These are phyloP conservation scores for Xenoacremonium recifei DNA, from an alignment of 2,329 filamentous ascomycete species.

Conservation along the genomic window DNA sequence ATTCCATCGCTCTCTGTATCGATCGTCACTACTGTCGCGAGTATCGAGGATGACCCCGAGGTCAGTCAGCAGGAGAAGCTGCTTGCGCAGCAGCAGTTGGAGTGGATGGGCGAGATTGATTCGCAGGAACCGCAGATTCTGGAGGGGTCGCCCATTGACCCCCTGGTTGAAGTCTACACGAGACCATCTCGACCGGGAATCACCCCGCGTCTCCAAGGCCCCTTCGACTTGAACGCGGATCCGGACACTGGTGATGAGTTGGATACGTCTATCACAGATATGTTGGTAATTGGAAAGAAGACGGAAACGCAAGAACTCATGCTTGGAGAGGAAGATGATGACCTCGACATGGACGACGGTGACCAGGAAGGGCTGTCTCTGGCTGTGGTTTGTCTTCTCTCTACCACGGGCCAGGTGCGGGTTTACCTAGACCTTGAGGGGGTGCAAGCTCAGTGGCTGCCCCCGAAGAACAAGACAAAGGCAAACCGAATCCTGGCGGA, in stretches of 20 bases:
- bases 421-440: constrained; percentile 62
- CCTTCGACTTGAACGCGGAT: constrained; percentile 57
- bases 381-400: constrained; percentile 58
- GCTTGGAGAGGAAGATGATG: constrained; percentile 62
- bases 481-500: constrained; percentile 37
- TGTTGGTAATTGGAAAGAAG: constrained; percentile 62
- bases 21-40: constrained; percentile 71
- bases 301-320: constrained; percentile 59
- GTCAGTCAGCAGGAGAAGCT: constrained; percentile 53
- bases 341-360: constrained; percentile 54
- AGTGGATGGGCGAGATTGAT: constrained; percentile 67
- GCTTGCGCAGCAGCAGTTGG: constrained; percentile 62
- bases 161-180: constrained; percentile 53
- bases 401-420: constrained; percentile 59
- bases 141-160: constrained; percentile 48
- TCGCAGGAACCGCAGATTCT: constrained; percentile 58
- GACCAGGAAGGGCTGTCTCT: constrained; percentile 61
- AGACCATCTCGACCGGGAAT: constrained; percentile 57
- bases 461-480: constrained; percentile 53
- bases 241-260: constrained; percentile 56
- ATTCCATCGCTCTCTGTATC: constrained; percentile 81
- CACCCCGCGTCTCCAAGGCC: constrained; percentile 60
- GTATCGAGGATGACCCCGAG: constrained; percentile 58
- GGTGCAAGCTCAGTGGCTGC: constrained; percentile 65
- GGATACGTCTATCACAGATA: constrained; percentile 58